These are phyloP conservation scores for Hypoxylon sp. DNA, from an alignment of 2,329 filamentous ascomycete genomes.

Conservation along the genomic window DNA sequence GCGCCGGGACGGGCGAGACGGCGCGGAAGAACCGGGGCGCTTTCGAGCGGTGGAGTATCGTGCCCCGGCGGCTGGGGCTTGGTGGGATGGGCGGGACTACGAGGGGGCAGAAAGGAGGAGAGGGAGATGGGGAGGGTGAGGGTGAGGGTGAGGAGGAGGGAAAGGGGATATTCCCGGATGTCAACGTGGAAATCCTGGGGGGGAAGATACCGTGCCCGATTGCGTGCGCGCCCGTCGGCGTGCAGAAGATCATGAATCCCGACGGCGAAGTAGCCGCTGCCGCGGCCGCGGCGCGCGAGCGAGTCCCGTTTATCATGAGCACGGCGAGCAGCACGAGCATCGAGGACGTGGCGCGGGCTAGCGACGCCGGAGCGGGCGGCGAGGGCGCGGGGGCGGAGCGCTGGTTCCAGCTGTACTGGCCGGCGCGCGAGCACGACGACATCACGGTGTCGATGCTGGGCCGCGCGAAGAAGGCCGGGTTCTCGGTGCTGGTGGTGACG, in stretches of 20 bases:
- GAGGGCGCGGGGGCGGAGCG: conserved; percentile 21
- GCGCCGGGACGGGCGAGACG: conserved; percentile 46
- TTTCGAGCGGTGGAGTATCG: conserved; percentile 44
- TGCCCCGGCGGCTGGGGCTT: conserved; percentile 42
- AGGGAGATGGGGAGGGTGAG: too few relatives aligned
- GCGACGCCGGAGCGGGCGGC: conserved; percentile 32
- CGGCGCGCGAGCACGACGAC: conserved; percentile 42
- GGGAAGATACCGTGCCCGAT: conserved; percentile 42
- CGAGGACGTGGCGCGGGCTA: conserved; percentile 48
- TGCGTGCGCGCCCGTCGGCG: conserved; percentile 47
- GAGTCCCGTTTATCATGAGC: conserved; percentile 46
- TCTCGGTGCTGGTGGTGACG: conserved; percentile 46
- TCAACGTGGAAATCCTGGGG: conserved; percentile 36
- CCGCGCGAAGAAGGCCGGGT: conserved; percentile 43
- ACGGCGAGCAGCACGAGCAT: conserved; percentile 48
- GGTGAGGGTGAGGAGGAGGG: conserved; percentile 30
- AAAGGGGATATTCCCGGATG: conserved; percentile 36
- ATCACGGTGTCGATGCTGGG: conserved; percentile 45
- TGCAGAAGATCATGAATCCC: conserved; percentile 48
- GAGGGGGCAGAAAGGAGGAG: background rate
- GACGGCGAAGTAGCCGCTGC: conserved; percentile 46
- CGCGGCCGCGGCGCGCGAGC: conserved; percentile 38
- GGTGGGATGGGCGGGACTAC: background rate
- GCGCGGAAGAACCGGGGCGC: conserved; percentile 45
- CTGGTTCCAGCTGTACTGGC: conserved; percentile 51